Evolutionary conservation across 192 early-diverging fungal genomes (phyloP), one percentile per base, ranked within the genome.

Genomic region (Backusella australiensis): DNA sequence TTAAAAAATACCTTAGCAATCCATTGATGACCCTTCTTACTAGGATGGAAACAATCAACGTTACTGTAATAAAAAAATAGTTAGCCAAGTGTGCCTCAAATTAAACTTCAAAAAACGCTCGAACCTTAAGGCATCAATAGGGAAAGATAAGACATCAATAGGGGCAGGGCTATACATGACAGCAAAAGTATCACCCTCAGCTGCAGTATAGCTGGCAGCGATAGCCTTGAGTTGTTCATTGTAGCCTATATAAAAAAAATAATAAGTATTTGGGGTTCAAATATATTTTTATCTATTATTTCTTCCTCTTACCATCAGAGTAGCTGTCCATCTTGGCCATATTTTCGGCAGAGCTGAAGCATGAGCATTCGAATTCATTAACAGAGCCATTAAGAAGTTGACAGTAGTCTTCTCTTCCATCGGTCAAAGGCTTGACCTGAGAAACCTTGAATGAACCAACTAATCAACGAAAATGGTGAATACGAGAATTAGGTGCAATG

Each of bases 371-470:
- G 39, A 74, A 29, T 9, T 52, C 34, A 41, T 78, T 78, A 23
- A 74, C 66, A 29, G 42, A 3, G 34, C 23, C 15, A 2, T 71
- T 15, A 32, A 71, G 42, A 9, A 73, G 67, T 23, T 38, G 19
- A 34, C 77, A 78, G 32, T 78, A 78, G 7, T 68, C 73, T 63
- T 74, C 38, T 36, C 44, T 26, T 2, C 39, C 39, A 2, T 36
- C 67, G 11, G 77, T 78, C 15, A 78, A 49, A 15, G 67, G 42
- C 68, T 74, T 74, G 26, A 78, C 77, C 32, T 71, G 67, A 23
- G 77, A 74, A 1, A 78, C 77, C 21, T 73, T 69, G 32, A 78
- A 78, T 3, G 67, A 53, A 6, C 77, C 73, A 14, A 78, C 77
- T 78, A 59, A 6, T 34, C 26, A 70, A 70, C 26, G 21, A 14